Percentiles rank a stretch among this genome's conserved stretches.
phyloP scores from a whole-genome alignment of 257 asterid genomes.

The Primulina huaijiensis region DNA sequence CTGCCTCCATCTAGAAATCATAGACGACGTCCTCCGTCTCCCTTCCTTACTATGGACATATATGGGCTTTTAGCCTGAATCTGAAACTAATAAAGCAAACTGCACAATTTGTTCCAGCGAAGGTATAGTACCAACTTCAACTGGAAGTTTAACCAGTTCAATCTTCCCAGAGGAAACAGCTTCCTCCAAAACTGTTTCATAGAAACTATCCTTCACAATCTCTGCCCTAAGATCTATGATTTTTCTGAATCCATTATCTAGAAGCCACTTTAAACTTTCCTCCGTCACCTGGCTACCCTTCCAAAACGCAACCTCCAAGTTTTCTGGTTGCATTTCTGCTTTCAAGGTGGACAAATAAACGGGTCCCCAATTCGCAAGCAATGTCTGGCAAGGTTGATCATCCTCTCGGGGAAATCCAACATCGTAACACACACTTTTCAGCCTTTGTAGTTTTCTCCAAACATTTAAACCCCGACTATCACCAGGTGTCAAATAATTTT shows the following conservation, averaged over 20 bases:
- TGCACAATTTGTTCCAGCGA: slow-evolving; percentile 69
- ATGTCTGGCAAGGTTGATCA: slow-evolving; percentile 62
- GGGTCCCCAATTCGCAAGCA: slow-evolving; percentile 89
- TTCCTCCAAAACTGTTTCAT: slow-evolving; percentile 48
- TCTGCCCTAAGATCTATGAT: slow-evolving; percentile 91
- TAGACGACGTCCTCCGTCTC: slow-evolving; percentile 74
- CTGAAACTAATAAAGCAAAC: slow-evolving; percentile 67
- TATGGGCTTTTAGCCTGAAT: slow-evolving; percentile 58
- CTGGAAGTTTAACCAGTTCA: slow-evolving; percentile 69
- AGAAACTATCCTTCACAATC: slow-evolving; percentile 76
- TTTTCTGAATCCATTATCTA: slow-evolving; percentile 75
- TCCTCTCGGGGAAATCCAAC: slow-evolving; percentile 82
- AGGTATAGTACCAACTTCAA: slow-evolving; percentile 83
- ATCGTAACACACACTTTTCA: slow-evolving; percentile 82
- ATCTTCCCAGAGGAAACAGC: slow-evolving; percentile 54
- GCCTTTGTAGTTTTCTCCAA: slow-evolving; percentile 82
- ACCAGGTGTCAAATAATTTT: slow-evolving; percentile 70
- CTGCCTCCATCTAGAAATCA: slow-evolving; percentile 93
- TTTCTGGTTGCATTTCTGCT: slow-evolving; percentile 40
- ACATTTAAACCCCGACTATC: slow-evolving; percentile 66
- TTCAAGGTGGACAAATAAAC: slow-evolving; percentile 52
- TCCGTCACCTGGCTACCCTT: slow-evolving; percentile 94
- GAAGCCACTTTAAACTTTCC: slow-evolving; percentile 79
- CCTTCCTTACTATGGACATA: slow-evolving; percentile 95
- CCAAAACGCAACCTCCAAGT: slow-evolving; percentile 70